Evolutionary conservation across 2,329 filamentous ascomycete genomes (phyloP).

Genomic region (Chrysoporthe puriensis): DNA sequence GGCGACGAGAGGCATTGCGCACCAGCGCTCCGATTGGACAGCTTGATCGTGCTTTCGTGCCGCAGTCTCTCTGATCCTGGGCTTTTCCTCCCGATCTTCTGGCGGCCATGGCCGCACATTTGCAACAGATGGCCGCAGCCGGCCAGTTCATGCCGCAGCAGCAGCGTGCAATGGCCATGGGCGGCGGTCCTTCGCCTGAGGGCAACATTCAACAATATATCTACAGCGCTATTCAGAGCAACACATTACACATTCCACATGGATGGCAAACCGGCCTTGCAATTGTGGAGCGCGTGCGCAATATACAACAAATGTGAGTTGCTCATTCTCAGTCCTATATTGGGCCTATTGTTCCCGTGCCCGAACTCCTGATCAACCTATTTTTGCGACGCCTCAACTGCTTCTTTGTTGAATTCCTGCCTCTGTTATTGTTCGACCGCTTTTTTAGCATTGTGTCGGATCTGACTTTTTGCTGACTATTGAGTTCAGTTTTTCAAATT

Average conservation of each 20-base stretch:
- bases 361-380: background rate
- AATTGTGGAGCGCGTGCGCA: slow-evolving; percentile 38
- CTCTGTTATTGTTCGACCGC: background rate
- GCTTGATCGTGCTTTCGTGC: slow-evolving; percentile 13
- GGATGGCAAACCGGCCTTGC: slow-evolving; percentile 41
- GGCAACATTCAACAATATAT: slow-evolving; percentile 45
- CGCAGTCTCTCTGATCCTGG: slow-evolving; percentile 23
- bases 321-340: slow-evolving; percentile 6
- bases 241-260: slow-evolving; percentile 20
- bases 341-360: slow-evolving; percentile 7
- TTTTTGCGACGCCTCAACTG: background rate
- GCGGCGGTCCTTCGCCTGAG: slow-evolving; percentile 28
- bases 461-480: background rate
- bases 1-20: slow-evolving; percentile 27
- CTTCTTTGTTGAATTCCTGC: background rate
- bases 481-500: slow-evolving; percentile 52
- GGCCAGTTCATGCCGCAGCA: slow-evolving; percentile 50
- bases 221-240: slow-evolving; percentile 40
- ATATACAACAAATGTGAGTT: slow-evolving; percentile 43
- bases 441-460: background rate
- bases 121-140: slow-evolving; percentile 58
- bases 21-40: slow-evolving; percentile 21
- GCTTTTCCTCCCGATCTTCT: slow-evolving; percentile 20
- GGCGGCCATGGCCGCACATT: slow-evolving; percentile 64
- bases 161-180: slow-evolving; percentile 35